phyloP scores from a whole-genome alignment of 768 basidiomycete species.

The Xerocomellus dryophilus region DNA sequence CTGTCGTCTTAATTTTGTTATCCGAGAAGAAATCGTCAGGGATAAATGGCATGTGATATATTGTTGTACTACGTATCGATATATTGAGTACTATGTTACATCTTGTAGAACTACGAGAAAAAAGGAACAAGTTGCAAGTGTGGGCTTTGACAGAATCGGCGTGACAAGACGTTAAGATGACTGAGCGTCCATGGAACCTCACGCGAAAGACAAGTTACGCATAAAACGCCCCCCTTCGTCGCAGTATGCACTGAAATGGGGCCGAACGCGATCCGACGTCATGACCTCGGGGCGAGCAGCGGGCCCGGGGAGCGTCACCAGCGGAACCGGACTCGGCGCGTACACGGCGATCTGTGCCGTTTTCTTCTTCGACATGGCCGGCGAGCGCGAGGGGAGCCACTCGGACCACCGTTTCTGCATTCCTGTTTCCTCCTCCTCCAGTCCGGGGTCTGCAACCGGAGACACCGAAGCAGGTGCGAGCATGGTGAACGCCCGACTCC shows the following conservation, averaged over 20 bases:
- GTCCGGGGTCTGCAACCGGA: background rate
- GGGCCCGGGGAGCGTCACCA: background rate
- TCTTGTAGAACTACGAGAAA: background rate
- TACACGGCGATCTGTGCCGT: background rate
- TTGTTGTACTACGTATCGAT: background rate
- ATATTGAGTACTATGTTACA: background rate
- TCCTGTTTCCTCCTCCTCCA: background rate
- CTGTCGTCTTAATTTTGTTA: background rate
- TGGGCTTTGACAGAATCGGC: too few relatives aligned
- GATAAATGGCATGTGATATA: background rate
- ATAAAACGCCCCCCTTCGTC: background rate
- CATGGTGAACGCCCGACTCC: slow-evolving; percentile 19
- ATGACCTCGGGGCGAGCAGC: too few relatives aligned
- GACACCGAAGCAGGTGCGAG: slow-evolving; percentile 6
- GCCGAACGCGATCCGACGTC: background rate
- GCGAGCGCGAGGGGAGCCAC: slow-evolving; percentile 6
- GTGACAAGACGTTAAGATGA: background rate
- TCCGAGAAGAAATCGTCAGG: too few relatives aligned
- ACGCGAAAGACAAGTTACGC: background rate
- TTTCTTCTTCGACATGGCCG: background rate
- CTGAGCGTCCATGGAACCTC: background rate
- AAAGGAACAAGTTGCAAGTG: too few relatives aligned
- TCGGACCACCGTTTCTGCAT: background rate
- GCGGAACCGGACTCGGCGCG: background rate
- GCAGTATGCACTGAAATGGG: background rate